Base-by-base conservation (phyloP, 352 stramenopile species). In the Phytophthora agathidicida region DNA sequence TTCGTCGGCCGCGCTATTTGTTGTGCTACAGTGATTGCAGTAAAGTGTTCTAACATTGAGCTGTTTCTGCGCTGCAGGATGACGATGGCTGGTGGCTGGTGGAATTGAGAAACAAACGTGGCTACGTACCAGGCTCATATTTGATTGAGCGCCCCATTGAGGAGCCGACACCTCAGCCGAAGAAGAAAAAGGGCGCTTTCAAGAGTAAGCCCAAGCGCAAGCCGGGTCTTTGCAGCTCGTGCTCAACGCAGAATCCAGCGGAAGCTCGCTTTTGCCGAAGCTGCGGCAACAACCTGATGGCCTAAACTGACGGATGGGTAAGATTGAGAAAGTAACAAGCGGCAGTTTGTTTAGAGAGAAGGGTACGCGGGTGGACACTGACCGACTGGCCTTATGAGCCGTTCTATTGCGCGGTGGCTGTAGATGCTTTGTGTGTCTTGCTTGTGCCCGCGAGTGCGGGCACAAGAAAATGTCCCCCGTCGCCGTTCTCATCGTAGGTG, bases 51-150 rank as follows among this genome's bases (percentile, higher is more conserved):
- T 60, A 72, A 47, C 26, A 3, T 23, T 55, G 17, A 36, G 14
- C 10, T 16, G 4, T 8, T 49, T 33, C 13, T 62, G 17, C 22
- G 26, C 32, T 14, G 55, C 45, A 84, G 71, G 84, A 94, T 30
- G 82, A 91, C 35, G 84, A 94, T 71, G 84, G 84, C 63, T 94
- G 84, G 84, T 94, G 84, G 84, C 71, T 91, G 41, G 84, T 91
- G 31, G 79, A 91, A 22, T 55, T 91, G 33, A 56, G 73, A 48
- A 79, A 74, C 49, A 73, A 87, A 37, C 84, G 84, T 36, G 84
- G 84, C 20, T 94, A 92, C 59, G 84, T 94, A 9, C 84, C 84
- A 14, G 84, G 84, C 11, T 94, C 84, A 16, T 94, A 94, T 60
- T 66, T 94, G 50, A 86, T 94, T 41, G 84, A 92, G 57, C 77